Base-by-base conservation (phyloP, 2,329 filamentous ascomycete genomes). In the Didymella keratinophila region DNA sequence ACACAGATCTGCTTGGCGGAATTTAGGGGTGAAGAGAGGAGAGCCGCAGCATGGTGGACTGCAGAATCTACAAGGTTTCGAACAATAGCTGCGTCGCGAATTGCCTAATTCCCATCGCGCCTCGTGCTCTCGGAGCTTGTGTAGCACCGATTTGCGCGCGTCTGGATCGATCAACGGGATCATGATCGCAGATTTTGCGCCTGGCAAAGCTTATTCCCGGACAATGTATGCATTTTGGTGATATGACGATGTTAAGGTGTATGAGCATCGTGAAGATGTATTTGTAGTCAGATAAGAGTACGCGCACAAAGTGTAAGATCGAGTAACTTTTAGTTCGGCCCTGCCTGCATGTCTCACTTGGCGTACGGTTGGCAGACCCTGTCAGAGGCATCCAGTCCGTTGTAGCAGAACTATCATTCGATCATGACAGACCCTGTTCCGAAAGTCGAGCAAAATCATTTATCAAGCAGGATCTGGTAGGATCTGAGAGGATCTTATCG, bases 331-430 rank as follows among this genome's bases (percentile, higher is more conserved):
- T n/a, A n/a, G 27, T 32, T 49, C 32, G 41, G 32, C 6, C n/a
- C 23, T 34, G 51, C 34, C 28, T 42, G 34, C 54, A 32, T 21
- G 42, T 48, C 44, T 52, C 41, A 58, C 56, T 54, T 54, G 56
- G 50, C 56, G 45, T 18, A 37, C 20, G 41, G 25, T 46, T 21
- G 23, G 42, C 36, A 36, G 41, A 42, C 41, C 56, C 45, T 50
- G 56, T 42, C 46, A 58, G 44, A 34, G 10, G n/a, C 36, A 25
- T 42, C 44, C 20, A 51, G 37, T 36, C 25, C 43, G 36, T 10
- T 9, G 32, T 48, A 21, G 12, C 20, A 12, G 21, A 14, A 12
- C 16, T 14, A 42, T 23, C 21, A n/a, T 47, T 42, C 48, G n/a
- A 23, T 20, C 8, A 16, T n/a, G 20, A 21, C 3, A 43, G 23